Conservation (phyloP, 495 filamentous ascomycete genomes). For the Hypoxylon lienhwacheense region DNA sequence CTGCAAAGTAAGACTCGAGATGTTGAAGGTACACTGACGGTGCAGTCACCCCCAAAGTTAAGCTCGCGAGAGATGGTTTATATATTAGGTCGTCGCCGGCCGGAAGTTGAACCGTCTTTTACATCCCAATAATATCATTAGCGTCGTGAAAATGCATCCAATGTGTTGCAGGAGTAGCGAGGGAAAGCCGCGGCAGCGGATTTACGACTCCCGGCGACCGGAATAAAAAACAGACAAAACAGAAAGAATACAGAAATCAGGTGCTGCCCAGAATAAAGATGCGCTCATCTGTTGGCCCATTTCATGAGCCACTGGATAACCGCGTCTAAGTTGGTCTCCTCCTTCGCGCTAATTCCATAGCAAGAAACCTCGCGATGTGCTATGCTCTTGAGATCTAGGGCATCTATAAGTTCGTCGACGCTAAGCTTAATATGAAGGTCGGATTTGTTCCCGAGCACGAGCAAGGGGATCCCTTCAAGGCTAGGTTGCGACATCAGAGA, state of each 20-base stretch:
- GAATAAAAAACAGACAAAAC: constrained; percentile 9
- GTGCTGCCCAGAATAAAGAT: constrained; percentile 8
- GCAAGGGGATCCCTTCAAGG: constrained; percentile 84
- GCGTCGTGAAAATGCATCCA: constrained; percentile 40
- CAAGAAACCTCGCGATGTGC: constrained; percentile 94
- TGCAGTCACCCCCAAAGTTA: constrained; percentile 29
- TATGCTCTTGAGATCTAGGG: constrained; percentile 85
- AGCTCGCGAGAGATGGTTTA: constrained; percentile 42
- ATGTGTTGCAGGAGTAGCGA: constrained; percentile 31
- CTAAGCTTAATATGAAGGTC: constrained; percentile 84
- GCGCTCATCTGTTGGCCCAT: constrained; percentile 63
- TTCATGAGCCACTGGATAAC: constrained; percentile 97
- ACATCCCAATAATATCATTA: constrained; percentile 39
- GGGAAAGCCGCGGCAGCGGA: constrained; percentile 5
- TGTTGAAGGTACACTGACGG: constrained; percentile 27
- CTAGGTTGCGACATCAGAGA: constrained; percentile 80
- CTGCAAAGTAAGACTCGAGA: constrained; percentile 26
- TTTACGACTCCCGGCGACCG: constrained; percentile 13
- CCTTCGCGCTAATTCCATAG: constrained; percentile 97
- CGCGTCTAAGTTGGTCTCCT: constrained; percentile 97
- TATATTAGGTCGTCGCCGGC: constrained; percentile 52
- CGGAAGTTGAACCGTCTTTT: constrained; percentile 46
- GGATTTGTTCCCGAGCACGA: constrained; percentile 98
- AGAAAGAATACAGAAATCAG: constrained; percentile 9
- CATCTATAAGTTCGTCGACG: constrained; percentile 94